These are phyloP conservation scores for Chrysoporthe deuterocubensis DNA, from an alignment of 2,329 filamentous ascomycete genomes.

Conservation along the genomic window DNA sequence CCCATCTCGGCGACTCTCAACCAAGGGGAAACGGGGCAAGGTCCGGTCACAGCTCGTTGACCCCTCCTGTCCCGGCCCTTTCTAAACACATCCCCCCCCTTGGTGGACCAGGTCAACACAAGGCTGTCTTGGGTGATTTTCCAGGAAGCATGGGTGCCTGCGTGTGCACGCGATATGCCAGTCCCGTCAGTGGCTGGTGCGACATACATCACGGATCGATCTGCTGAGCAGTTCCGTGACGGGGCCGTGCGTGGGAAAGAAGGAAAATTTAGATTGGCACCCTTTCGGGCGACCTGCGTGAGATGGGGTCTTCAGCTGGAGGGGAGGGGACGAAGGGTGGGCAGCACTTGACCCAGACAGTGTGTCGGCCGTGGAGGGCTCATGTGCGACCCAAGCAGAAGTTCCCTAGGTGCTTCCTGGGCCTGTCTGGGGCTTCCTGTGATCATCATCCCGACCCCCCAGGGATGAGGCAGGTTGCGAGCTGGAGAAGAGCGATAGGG, in stretches of 20 bases:
- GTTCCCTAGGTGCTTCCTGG: not conserved
- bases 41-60: constrained; percentile 18
- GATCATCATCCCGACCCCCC: not conserved
- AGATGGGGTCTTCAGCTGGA: constrained; percentile 2
- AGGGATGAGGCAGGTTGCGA: not conserved
- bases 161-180: not conserved
- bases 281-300: not conserved
- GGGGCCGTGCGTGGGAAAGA: not conserved
- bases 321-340: not conserved
- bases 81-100: not conserved
- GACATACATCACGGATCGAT: constrained; percentile 19
- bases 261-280: not conserved
- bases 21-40: not conserved
- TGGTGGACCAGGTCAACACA: not conserved
- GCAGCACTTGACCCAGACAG: not conserved
- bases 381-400: not conserved
- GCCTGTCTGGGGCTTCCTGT: not conserved
- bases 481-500: not conserved
- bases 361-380: constrained; percentile 1
- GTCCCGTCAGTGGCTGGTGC: constrained; percentile 21
- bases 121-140: not conserved
- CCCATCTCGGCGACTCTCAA: not conserved
- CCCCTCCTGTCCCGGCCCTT: constrained; percentile 5
- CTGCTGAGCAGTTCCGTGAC: constrained; percentile 25
- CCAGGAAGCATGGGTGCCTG: not conserved